These are phyloP conservation scores for Cronartium quercuum DNA, from an alignment of 1,284 basidiomycete genomes.

Conservation along the genomic window DNA sequence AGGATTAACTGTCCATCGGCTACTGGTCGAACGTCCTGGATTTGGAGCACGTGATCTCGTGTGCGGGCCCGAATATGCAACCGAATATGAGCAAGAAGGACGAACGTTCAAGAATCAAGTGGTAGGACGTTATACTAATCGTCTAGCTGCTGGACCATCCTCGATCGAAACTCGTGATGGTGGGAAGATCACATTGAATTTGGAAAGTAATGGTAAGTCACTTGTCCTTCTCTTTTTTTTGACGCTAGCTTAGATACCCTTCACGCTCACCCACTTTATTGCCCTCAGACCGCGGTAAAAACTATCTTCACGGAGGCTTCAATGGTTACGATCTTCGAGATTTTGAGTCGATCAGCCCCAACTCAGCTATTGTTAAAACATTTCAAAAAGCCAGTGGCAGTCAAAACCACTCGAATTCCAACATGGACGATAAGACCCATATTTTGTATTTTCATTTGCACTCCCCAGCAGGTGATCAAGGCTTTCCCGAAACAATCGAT, in stretches of 20 bases:
- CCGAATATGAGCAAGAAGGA: conserved; percentile 11
- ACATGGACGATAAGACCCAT: neutral
- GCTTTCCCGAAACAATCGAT: conserved; percentile 33
- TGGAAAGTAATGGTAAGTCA: neutral
- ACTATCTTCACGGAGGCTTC: conserved; percentile 12
- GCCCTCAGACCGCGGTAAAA: neutral
- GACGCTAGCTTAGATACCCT: neutral
- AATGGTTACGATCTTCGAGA: conserved; percentile 30
- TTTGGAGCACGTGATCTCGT: conserved; percentile 6
- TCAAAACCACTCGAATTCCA: neutral
- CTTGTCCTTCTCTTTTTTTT: neutral
- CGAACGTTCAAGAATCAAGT: conserved; percentile 30
- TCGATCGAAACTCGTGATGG: conserved; percentile 1
- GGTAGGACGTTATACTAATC: conserved; percentile 33
- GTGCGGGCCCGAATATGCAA: conserved; percentile 7
- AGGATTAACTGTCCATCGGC: conserved; percentile 22
- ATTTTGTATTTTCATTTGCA: conserved; percentile 13
- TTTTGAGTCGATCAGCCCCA: neutral
- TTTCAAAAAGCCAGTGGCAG: neutral
- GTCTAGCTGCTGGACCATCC: conserved; percentile 7
- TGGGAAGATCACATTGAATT: neutral
- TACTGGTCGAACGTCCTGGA: conserved; percentile 1
- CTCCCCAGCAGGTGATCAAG: conserved; percentile 24
- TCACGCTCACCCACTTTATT: neutral
- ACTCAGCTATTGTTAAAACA: conserved; percentile 11